Base-by-base conservation (phyloP, 1,284 basidiomycete genomes). In the Sparassis latifolia region DNA sequence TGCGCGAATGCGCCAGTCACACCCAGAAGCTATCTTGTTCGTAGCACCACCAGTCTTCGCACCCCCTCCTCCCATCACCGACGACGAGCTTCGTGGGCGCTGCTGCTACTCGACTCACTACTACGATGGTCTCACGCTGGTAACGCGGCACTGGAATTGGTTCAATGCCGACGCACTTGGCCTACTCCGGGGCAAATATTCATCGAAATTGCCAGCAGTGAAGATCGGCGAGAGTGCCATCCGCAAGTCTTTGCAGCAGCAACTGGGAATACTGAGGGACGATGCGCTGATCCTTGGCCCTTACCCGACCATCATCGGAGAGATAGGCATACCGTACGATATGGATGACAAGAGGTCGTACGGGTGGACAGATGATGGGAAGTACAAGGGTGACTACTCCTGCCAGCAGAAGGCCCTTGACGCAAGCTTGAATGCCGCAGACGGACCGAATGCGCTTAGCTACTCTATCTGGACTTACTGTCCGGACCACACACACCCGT, bases 111-210 rank as follows among this genome's bases (percentile, higher is more conserved):
- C 91, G 0, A 78, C 84, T 0, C 96, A 99, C 68, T 99, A 93
- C 66, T 99, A 98, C 66, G 96, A 99, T 62, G 96, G 96, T 1
- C 74, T 97, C 42, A 90, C 88, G 5, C 76, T 90, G 20, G 72
- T 91, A 32, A 90, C 89, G 35, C 76, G 88, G 33, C 90, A 94
- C 59, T 96, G 92, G 94, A 89, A 94, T 64, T 93, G 89, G 91
- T 92, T 96, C 77, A 98, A 98, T 62, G 95, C 93, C 2, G 96
- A 99, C 67, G 92, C 95, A 0, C 72, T 99, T 0, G 96, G 96
- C 1, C 68, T 98, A 5, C 69, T 98, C 40, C 75, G 96, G 40
- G 92, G 92, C 20, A 92, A 92, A 63, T 99, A 98, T 67, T 76
- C 77, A 62, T 82, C 66, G 69, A 84, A 74, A 58, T 70, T 72